Evolutionary conservation across 169 alveolate species (phyloP), one percentile per base, ranked within the genome.

Genomic region (Plasmodium sp.): DNA sequence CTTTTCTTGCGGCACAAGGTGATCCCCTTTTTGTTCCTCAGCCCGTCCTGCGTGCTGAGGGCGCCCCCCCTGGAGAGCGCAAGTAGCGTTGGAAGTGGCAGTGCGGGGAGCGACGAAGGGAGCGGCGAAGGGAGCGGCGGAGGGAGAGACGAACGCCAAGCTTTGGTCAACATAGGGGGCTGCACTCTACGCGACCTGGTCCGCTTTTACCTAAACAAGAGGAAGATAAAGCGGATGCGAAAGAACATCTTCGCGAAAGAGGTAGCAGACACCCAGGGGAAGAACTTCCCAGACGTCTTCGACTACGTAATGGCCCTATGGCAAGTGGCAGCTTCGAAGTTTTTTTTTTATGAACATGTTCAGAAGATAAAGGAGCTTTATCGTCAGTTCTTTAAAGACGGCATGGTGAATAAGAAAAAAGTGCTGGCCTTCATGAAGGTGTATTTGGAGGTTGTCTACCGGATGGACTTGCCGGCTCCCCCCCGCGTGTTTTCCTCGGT

Each of bases 291-390:
- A n/a, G 94, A 90, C 41, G 56, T 90, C 80, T 90, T 90, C 51
- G 75, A 80, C 51, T 62, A 80, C 48, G 51, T 90, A 90, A 90
- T 79, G 84, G 16, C 72, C 31, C 33, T 80, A 27, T 90, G 88
- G 94, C 18, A 80, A 36, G 27, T 56, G 34, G 39, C 39, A 58
- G 62, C 91, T 39, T 33, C 14, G 3, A 51, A 90, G 1, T 90
- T 90, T 58, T 90, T 90, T 80, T 90, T 90, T 67, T 90, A 90
- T 90, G 83, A 90, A 58, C 90, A 90, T 90, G 36, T 90, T 58
- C 91, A 80, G 27, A 90, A 79, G 31, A 56, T 90, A 73, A 90
- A 62, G 39, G 94, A 90, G 18, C 67, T 90, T 18, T 90, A 80
- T 67, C 41, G 41, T n/a, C 43, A 90, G 72, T 90, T 90, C 51